phyloP scores from a whole-genome alignment of 2,329 filamentous ascomycete species.

The Neospermospora avenae region DNA sequence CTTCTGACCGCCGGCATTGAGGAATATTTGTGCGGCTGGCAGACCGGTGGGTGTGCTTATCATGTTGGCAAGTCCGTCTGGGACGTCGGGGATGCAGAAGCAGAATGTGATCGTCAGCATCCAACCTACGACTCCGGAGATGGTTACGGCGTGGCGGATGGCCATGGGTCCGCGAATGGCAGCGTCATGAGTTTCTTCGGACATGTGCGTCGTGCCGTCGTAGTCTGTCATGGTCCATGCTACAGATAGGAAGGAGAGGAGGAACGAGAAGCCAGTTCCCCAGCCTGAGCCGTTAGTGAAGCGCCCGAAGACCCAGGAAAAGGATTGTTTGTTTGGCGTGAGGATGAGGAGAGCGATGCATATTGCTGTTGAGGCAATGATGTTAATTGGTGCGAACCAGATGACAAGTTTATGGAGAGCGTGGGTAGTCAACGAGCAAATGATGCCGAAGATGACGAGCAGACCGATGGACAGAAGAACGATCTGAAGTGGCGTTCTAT shows the following conservation, averaged over 20 bases:
- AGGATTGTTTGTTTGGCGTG: constrained; percentile 56
- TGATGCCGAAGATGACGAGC: constrained; percentile 50
- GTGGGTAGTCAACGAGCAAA: constrained; percentile 61
- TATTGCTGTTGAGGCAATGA: constrained; percentile 57
- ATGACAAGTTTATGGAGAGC: constrained; percentile 56
- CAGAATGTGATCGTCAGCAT: constrained; percentile 60
- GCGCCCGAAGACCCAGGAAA: constrained; percentile 58
- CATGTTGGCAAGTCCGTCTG: constrained; percentile 45
- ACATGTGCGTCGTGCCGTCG: constrained; percentile 65
- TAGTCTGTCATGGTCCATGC: constrained; percentile 68
- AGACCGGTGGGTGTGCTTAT: constrained; percentile 52
- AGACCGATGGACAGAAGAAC: constrained; percentile 55
- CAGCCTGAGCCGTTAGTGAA: constrained; percentile 61
- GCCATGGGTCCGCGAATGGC: constrained; percentile 57
- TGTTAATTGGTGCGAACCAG: constrained; percentile 66
- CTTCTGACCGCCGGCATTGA: constrained; percentile 54
- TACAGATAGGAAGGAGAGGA: constrained; percentile 54
- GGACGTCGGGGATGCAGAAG: constrained; percentile 58
- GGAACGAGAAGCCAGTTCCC: constrained; percentile 59
- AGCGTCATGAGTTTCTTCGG: constrained; percentile 63
- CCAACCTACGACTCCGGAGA: constrained; percentile 59
- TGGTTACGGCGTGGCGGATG: constrained; percentile 55
- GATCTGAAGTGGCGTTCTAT: constrained; percentile 55
- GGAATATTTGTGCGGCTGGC: constrained; percentile 56
- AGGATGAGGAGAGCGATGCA: constrained; percentile 56